Conservation (phyloP, 495 filamentous ascomycete genomes). For the Penicillium maclennaniae region DNA sequence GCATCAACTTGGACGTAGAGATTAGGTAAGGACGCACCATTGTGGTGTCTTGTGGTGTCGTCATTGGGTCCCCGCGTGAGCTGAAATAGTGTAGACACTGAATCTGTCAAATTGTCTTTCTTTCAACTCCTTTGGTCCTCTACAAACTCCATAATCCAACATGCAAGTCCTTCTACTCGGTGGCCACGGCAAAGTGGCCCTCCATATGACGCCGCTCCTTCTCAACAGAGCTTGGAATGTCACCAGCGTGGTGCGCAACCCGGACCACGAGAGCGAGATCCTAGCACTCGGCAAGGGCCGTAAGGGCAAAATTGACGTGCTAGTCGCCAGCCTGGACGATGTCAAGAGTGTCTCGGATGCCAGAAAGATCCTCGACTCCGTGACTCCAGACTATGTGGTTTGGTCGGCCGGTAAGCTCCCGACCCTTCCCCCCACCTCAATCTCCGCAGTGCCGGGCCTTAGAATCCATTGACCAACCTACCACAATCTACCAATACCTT, state of each 20-base stretch:
- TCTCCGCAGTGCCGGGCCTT: neutral
- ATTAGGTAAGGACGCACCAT: neutral
- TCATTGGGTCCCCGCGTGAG: neutral
- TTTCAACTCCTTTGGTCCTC: neutral
- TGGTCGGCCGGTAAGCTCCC: conserved; percentile 65
- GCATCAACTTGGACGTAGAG: neutral
- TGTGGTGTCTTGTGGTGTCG: neutral
- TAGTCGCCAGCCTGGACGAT: conserved; percentile 67
- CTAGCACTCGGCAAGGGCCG: conserved; percentile 52
- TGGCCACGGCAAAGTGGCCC: conserved; percentile 75
- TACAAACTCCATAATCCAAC: conserved; percentile 7
- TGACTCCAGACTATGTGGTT: conserved; percentile 66
- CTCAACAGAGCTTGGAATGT: conserved; percentile 69
- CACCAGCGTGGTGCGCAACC: conserved; percentile 71
- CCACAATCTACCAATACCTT: neutral
- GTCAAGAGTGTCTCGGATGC: conserved; percentile 61
- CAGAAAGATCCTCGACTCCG: conserved; percentile 54
- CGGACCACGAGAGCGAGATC: conserved; percentile 61
- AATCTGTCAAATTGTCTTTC: neutral
- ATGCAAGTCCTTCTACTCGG: conserved; percentile 70
- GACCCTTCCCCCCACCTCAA: conserved; percentile 8
- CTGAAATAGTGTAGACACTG: neutral
- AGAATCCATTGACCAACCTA: neutral
- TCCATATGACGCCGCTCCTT: conserved; percentile 72
- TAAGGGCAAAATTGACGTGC: conserved; percentile 53